phyloP scores from a whole-genome alignment of 345 rosid genomes.

The Salix exigua region DNA sequence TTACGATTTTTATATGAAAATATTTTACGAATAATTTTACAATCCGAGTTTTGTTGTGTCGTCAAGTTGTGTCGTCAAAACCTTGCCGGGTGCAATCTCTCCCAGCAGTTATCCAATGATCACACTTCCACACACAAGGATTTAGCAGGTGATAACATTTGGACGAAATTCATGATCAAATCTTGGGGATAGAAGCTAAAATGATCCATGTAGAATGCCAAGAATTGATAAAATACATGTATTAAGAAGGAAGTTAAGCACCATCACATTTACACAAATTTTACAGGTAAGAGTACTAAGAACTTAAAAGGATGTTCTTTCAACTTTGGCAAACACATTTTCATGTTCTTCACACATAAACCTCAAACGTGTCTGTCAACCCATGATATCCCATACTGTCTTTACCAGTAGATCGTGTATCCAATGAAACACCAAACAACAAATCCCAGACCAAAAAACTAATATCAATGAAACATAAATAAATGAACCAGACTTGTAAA shows the following conservation, averaged over 20 bases:
- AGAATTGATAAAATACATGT: not conserved
- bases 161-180: not conserved
- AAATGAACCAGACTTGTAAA: slow-evolving; percentile 7
- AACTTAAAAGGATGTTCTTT: not conserved
- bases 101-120: too few relatives aligned
- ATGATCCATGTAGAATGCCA: not conserved
- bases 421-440: slow-evolving; percentile 2
- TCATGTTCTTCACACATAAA: not conserved
- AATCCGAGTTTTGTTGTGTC: too few relatives aligned
- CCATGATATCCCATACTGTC: not conserved
- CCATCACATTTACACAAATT: slow-evolving; percentile 24
- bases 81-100: not conserved
- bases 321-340: slow-evolving; percentile 13
- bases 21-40: too few relatives aligned
- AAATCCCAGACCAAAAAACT: not conserved
- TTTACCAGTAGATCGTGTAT: not conserved
- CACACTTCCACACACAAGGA: too few relatives aligned
- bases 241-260: not conserved
- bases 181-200: not conserved
- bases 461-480: slow-evolving; percentile 3
- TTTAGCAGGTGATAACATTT: too few relatives aligned
- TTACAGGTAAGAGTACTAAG: slow-evolving; percentile 14
- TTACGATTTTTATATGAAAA: too few relatives aligned
- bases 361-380: not conserved
- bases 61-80: too few relatives aligned